Base-by-base conservation (phyloP, 148 eudicot genomes). In the Heliosperma pusillum region DNA sequence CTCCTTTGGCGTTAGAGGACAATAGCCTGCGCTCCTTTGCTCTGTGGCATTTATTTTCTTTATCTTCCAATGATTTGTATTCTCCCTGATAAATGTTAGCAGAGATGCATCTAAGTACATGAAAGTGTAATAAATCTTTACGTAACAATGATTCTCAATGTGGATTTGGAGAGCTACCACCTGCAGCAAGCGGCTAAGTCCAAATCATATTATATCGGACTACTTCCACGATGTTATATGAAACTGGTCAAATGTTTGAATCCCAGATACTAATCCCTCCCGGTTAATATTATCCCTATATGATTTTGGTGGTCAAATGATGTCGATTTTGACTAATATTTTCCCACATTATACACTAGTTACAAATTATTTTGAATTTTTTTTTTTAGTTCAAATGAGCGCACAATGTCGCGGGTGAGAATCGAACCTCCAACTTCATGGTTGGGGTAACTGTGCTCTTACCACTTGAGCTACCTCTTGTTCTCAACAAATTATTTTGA, bases 1-100 rank as follows among this genome's bases (percentile, higher is more conserved):
- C 82, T 93, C 98, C 80, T 86, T 87, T 15, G 98, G 98, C 40
- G 97, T 93, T 24, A 93, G 77, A 17, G 98, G 98, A 79, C 98
- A 93, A 75, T 88, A 83, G 56, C 98, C 98, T 63, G 75, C 87
- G 36, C 71, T 80, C 76, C 98, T 86, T 80, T 93, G 98, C 69
- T 91, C 98, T 1, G 89, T 84, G 57, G 98, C 82, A 81, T 93
- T 88, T 73, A 89, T 89, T 50, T 86, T 88, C 86, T 93, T 93
- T 56, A 88, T 65, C 84, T 93, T 93, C 98, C 98, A 93, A 76
- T 93, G 98, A 72, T 80, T 89, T 60, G 98, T 93, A 66, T 77
- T 91, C 79, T 91, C 97, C 84, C 98, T 93, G 77, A 44, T 10
- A 45, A 21, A 66, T 58, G 47, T 77, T 61, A 29, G 58, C 45